Percentiles rank a stretch among this genome's conserved stretches.
Evolutionary conservation across 345 rosid genomes (phyloP).

Genomic region (Populus nigra): DNA sequence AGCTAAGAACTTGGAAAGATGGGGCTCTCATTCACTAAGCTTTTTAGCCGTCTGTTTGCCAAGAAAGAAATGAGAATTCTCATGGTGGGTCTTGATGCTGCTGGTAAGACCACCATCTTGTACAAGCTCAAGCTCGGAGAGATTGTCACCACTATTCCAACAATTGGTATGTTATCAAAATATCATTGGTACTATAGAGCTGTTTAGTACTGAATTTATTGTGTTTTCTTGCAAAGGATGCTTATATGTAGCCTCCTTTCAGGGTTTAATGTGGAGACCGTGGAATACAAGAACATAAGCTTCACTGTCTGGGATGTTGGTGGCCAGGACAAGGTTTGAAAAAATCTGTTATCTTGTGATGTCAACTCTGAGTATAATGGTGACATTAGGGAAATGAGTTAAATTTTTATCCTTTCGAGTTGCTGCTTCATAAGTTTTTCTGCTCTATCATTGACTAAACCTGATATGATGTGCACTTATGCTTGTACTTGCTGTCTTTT

Average conservation of each 20-base stretch:
- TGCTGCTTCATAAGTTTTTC: too few species aligned
- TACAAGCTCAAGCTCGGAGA: slow-evolving; percentile 27
- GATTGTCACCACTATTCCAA: slow-evolving; percentile 24
- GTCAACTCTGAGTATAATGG: background rate
- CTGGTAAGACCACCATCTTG: slow-evolving; percentile 26
- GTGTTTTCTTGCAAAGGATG: background rate
- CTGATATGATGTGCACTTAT: background rate
- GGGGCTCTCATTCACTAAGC: slow-evolving; percentile 27
- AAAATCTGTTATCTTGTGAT: background rate
- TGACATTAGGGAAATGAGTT: background rate
- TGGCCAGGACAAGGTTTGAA: slow-evolving; percentile 25
- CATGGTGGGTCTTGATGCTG: slow-evolving; percentile 26
- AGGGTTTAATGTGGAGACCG: slow-evolving; percentile 27
- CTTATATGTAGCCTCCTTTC: background rate
- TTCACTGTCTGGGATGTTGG: slow-evolving; percentile 28
- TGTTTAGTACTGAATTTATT: background rate
- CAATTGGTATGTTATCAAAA: slow-evolving; percentile 11
- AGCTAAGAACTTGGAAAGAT: slow-evolving; percentile 12
- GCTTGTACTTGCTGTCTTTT: background rate
- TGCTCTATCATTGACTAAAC: background rate
- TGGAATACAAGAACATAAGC: slow-evolving; percentile 27
- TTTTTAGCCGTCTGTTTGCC: slow-evolving; percentile 23
- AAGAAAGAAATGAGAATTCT: slow-evolving; percentile 25
- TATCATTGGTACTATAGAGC: background rate
- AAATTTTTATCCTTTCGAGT: background rate